Evolutionary conservation across 2,329 filamentous ascomycete genomes (phyloP).

Genomic region (Ceratocystis destructans): DNA sequence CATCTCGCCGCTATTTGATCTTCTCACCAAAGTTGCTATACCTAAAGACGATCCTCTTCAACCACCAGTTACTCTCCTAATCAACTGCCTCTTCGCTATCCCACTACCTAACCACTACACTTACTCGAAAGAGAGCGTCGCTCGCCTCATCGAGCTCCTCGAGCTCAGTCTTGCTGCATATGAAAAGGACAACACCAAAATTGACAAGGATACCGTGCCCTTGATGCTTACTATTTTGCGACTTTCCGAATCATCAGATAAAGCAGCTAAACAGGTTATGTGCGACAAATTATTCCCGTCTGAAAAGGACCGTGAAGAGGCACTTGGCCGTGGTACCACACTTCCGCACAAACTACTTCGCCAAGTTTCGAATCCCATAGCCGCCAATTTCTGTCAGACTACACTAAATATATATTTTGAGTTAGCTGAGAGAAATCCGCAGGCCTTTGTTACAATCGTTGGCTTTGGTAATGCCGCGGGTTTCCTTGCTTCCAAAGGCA

Average conservation of each 20-base stretch:
- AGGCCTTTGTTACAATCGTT: constrained; percentile 74
- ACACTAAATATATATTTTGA: constrained; percentile 76
- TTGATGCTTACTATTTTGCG: constrained; percentile 18
- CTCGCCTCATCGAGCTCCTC: constrained; percentile 9
- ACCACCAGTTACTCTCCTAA: constrained; percentile 21
- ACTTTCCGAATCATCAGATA: constrained; percentile 18
- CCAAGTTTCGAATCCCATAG: constrained; percentile 58
- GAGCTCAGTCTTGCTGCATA: constrained; percentile 13
- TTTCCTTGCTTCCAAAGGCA: constrained; percentile 51
- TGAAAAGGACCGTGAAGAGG: constrained; percentile 58
- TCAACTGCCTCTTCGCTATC: constrained; percentile 21
- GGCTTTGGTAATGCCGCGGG: constrained; percentile 91
- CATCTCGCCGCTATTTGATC: constrained; percentile 19
- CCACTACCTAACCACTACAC: constrained; percentile 20
- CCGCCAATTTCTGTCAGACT: constrained; percentile 57
- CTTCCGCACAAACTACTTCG: constrained; percentile 64
- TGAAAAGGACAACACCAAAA: constrained; percentile 14
- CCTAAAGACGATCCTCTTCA: constrained; percentile 20
- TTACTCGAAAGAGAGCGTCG: constrained; percentile 17
- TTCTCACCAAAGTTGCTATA: constrained; percentile 19
- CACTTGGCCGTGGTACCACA: constrained; percentile 61
- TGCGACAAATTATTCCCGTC: constrained; percentile 58
- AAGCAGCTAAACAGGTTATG: constrained; percentile 41
- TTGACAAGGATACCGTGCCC: constrained; percentile 16
- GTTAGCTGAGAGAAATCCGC: constrained; percentile 66